Base-by-base conservation (phyloP, 306 rosid species). In the Coriaria nepalensis region DNA sequence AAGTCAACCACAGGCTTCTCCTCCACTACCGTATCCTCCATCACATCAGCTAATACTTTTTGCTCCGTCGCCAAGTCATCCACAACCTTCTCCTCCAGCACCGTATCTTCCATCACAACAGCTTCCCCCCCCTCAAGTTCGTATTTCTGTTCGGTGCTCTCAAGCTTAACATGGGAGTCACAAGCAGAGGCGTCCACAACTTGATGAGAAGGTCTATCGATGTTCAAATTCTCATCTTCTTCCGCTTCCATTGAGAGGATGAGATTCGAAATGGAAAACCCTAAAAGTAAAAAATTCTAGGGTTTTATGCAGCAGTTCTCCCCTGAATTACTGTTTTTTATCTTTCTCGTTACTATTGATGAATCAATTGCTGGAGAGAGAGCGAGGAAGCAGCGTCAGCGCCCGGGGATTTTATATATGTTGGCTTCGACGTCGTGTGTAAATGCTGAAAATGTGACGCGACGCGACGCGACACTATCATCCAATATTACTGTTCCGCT, bases 231-330 rank as follows among this genome's bases (percentile, higher is more conserved):
- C 53, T 79, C 87, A 8, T 79, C 80, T 8, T 71, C 87, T 5
- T 78, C 84, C 55, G 53, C 67, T 29, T 76, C 80, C 94, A 83
- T 83, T 39, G 6, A 33, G 36, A 37, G 37, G 35, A 47, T 47
- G 2, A 9, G 47, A 56, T 56, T 59, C 45, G 44, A 50, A 62
- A 39, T 40, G 43, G 40, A 44, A 43, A 10, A 37, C 33, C 29
- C 15, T 13, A 46, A 57, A 56, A 52, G 55, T n/a, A 49, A 56
- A 65, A 77, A 76, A 60, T 72, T 79, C 84, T 66, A 66, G 71
- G 77, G 72, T 71, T 65, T 65, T 39, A 36, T 47, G 15, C 41
- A 9, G 9, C 41, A 38, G 41, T 38, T 38, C 41, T 38, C 41
- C 41, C 7, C 41, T n/a, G 41, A 4, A 6, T 6, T 6, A 38